A percentile compares a stretch with the other conserved stretches of the same genome.
These are phyloP conservation scores for Kwoniella dejecticola DNA, from an alignment of 768 basidiomycete genomes.

Conservation along the genomic window DNA sequence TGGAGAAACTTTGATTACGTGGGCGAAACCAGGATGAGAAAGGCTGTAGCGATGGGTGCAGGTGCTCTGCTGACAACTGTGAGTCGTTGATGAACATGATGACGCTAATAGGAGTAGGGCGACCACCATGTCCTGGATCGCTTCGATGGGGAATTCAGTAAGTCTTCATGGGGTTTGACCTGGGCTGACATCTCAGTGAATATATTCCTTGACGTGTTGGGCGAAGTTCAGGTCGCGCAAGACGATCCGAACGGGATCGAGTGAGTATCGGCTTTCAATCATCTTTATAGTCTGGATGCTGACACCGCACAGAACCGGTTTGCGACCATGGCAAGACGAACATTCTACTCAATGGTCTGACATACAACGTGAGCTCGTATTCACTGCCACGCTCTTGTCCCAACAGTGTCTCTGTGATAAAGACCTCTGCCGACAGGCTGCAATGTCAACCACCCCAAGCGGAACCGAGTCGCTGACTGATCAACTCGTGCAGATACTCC, in stretches of 20 bases:
- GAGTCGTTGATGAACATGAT: slow-evolving; percentile 10
- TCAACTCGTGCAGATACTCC: slow-evolving; percentile 28
- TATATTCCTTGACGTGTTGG: slow-evolving; percentile 53
- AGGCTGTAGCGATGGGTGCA: slow-evolving; percentile 53
- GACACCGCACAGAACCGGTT: slow-evolving; percentile 22
- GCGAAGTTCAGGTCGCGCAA: slow-evolving; percentile 41
- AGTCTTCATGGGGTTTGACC: slow-evolving; percentile 10
- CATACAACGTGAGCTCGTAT: slow-evolving; percentile 29
- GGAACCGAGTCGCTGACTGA: background rate
- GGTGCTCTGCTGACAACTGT: slow-evolving; percentile 47
- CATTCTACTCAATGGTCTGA: slow-evolving; percentile 32
- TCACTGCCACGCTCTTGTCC: background rate
- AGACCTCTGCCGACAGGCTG: no score
- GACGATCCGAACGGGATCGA: slow-evolving; percentile 33
- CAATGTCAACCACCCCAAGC: background rate
- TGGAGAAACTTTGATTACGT: slow-evolving; percentile 56
- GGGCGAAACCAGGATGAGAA: slow-evolving; percentile 46
- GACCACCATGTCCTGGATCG: slow-evolving; percentile 47
- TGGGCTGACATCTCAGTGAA: slow-evolving; percentile 41
- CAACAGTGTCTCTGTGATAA: no score
- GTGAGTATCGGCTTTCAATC: slow-evolving; percentile 23
- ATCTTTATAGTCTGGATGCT: background rate
- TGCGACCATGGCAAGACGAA: slow-evolving; percentile 36
- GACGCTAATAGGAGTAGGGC: slow-evolving; percentile 35
- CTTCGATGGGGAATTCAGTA: slow-evolving; percentile 53